Evolutionary conservation across 306 rosid genomes (phyloP), one percentile per base, ranked within the genome.

Genomic region (Trifolium dubium): DNA sequence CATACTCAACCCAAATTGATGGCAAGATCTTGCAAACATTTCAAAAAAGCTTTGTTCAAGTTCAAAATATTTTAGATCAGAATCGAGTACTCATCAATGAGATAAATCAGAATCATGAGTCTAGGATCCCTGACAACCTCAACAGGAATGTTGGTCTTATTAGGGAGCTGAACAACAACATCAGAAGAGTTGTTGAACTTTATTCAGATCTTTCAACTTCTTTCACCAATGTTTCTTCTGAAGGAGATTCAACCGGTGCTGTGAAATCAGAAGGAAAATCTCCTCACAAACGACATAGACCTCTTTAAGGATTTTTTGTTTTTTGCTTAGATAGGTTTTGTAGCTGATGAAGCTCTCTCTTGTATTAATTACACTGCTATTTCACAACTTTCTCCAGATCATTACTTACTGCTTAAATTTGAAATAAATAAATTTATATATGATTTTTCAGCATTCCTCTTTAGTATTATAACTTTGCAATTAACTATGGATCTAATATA

Each of bases 21-120:
- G 78, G 88, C 66, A 89, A 87, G 82, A 59, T 94, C 15, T 66
- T 90, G 62, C 97, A 88, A 83, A 87, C 92, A 76, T 92, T 94
- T 71, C 86, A 94, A 84, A 88, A 86, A 81, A 94, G 77, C 84
- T 94, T 92, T 77, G 93, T 72, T 69, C 95, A 94, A 92, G 99
- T 94, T 8, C 99, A 94, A 75, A 73, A 86, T 71, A 89, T 94
- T 55, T 78, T 94, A 85, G 99, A 94, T 84, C 96, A 94, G 79
- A 94, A 94, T 80, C 84, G 94, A 87, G 56, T 94, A 51, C 92
- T 94, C 43, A 94, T 94, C 83, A 94, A 85, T 54, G 92, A 94
- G 88, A 94, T 94, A 82, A 94, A 94, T 89, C 97, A 94, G 78
- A 94, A 94, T 77, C 99, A 94, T 3, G 99, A 94, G 79, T 94